Evolutionary conservation across 2,329 filamentous ascomycete species (phyloP).

Genomic region (Fonsecaea nubica): DNA sequence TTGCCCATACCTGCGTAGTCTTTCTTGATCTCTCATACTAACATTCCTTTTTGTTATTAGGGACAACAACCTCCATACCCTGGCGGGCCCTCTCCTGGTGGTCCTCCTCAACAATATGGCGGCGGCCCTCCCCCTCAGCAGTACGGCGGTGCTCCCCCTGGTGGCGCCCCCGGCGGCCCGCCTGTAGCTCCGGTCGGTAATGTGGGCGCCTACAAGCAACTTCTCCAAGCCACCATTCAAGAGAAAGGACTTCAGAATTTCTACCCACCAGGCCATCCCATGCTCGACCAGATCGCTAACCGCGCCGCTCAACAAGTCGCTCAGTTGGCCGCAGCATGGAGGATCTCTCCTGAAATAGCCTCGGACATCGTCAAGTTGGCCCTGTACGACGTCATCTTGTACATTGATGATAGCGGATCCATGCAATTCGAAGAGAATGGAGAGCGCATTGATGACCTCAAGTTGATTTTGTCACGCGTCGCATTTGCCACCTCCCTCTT

Average conservation of each 20-base stretch:
- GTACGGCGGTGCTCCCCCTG: slow-evolving; percentile 42
- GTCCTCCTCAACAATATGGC: slow-evolving; percentile 39
- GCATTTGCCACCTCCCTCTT: slow-evolving; percentile 72
- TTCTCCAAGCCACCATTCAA: slow-evolving; percentile 62
- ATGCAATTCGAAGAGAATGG: slow-evolving; percentile 73
- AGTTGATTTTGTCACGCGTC: slow-evolving; percentile 68
- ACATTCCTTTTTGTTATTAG: slow-evolving; percentile 16
- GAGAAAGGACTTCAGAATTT: slow-evolving; percentile 66
- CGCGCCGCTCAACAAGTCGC: slow-evolving; percentile 60
- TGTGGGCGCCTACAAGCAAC: slow-evolving; percentile 62
- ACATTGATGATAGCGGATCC: slow-evolving; percentile 72
- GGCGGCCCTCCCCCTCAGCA: slow-evolving; percentile 41
- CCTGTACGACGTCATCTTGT: slow-evolving; percentile 68
- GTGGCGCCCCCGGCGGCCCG: slow-evolving; percentile 18
- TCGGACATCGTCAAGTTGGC: slow-evolving; percentile 68
- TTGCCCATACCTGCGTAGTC: not conserved
- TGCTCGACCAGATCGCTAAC: slow-evolving; percentile 59
- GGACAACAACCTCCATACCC: slow-evolving; percentile 44
- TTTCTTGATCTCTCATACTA: slow-evolving; percentile 15
- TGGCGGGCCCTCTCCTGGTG: slow-evolving; percentile 44
- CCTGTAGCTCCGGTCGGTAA: slow-evolving; percentile 53
- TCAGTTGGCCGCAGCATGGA: slow-evolving; percentile 63
- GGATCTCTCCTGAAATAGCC: slow-evolving; percentile 64
- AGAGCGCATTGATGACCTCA: slow-evolving; percentile 70
- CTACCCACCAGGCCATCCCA: slow-evolving; percentile 62